Evolutionary conservation across 208 protist genomes (phyloP).

Genomic region (Kentomonas sorsogonicus): DNA sequence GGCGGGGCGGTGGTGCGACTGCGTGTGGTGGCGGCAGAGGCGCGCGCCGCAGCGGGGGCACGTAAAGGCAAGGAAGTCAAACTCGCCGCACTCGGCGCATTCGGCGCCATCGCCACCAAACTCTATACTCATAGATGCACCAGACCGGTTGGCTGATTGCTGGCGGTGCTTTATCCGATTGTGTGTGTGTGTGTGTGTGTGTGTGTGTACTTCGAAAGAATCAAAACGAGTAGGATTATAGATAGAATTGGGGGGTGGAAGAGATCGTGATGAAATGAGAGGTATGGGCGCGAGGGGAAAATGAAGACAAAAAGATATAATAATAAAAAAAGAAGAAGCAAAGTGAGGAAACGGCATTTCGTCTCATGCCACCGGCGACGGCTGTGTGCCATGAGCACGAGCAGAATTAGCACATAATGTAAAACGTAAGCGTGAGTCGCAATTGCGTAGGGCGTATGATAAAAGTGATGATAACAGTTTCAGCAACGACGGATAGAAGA

Average conservation of each 20-base stretch:
- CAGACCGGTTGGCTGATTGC: not conserved
- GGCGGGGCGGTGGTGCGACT: slow-evolving; percentile 19
- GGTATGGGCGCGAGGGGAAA: not conserved
- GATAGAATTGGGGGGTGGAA: slow-evolving; percentile 7
- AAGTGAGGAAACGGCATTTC: not conserved
- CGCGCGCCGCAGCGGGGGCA: slow-evolving; percentile 43
- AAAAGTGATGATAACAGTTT: too few relatives aligned
- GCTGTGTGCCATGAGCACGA: not conserved
- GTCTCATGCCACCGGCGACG: not conserved
- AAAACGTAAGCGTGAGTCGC: too few relatives aligned
- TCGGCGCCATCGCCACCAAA: slow-evolving; percentile 39
- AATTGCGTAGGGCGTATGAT: too few relatives aligned
- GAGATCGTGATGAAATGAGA: not conserved
- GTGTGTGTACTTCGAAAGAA: not conserved
- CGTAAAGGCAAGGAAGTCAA: slow-evolving; percentile 61
- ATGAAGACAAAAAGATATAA: not conserved
- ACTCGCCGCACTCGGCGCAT: slow-evolving; percentile 61
- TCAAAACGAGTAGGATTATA: not conserved
- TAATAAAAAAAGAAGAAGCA: not conserved
- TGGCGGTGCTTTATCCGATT: not conserved
- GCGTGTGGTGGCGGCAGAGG: slow-evolving; percentile 56
- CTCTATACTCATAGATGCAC: slow-evolving; percentile 50
- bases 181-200: not conserved
- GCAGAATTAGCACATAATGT: slow-evolving; percentile 1
- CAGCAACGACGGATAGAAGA: slow-evolving; percentile 1